phyloP scores from a whole-genome alignment of 2,329 filamentous ascomycete genomes.

The Colletotrichum sp. region DNA sequence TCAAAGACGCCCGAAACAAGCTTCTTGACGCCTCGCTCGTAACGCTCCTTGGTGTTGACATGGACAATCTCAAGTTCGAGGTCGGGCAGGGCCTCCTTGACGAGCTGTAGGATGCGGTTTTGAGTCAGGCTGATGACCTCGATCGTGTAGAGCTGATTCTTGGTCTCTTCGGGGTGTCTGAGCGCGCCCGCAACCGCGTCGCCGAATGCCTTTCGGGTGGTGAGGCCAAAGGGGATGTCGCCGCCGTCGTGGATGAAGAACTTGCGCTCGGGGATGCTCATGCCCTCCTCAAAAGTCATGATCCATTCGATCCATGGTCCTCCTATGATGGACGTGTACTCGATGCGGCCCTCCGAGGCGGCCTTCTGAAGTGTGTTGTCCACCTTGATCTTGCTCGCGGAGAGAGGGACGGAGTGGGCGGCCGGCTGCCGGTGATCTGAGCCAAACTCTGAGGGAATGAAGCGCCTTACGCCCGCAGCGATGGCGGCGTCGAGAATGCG shows the following conservation, averaged over 20 bases:
- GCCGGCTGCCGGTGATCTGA: conserved; percentile 29
- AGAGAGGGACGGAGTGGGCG: conserved; percentile 19
- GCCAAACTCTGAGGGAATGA: conserved; percentile 56
- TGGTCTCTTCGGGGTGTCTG: conserved; percentile 47
- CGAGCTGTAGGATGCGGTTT: conserved; percentile 48
- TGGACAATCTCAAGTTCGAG: neutral
- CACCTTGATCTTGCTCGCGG: conserved; percentile 21
- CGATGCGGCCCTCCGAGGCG: conserved; percentile 17
- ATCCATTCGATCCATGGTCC: conserved; percentile 42
- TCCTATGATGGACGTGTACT: conserved; percentile 42
- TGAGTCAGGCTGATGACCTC: conserved; percentile 55
- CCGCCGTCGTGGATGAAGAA: conserved; percentile 57
- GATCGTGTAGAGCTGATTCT: conserved; percentile 58
- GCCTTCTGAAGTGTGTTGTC: neutral
- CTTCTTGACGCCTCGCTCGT: neutral
- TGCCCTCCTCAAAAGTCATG: neutral
- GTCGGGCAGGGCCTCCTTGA: conserved; percentile 22
- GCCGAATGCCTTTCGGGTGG: conserved; percentile 50
- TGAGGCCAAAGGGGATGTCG: conserved; percentile 46
- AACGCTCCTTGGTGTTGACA: neutral
- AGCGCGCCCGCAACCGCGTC: conserved; percentile 53
- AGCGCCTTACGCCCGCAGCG: conserved; percentile 56
- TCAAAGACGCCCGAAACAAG: neutral
- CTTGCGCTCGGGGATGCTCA: neutral
- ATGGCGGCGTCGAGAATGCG: conserved; percentile 56